Evolutionary conservation across 2,329 filamentous ascomycete genomes (phyloP).

Genomic region (Trichophyton rubrum): DNA sequence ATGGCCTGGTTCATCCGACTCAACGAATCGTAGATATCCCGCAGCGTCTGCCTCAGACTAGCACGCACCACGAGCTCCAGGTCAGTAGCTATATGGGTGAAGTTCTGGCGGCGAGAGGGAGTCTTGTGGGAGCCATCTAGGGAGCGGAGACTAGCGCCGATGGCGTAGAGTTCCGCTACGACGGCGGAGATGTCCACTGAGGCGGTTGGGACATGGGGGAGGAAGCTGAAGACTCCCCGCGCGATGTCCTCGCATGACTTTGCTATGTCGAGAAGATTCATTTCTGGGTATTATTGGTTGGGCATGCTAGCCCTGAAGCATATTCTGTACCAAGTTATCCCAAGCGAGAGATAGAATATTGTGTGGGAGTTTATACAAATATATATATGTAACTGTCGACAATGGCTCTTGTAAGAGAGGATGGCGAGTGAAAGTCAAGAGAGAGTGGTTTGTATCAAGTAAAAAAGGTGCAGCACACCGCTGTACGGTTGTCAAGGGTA

Average conservation of each 20-base stretch:
- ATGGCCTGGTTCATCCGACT: conserved; percentile 23
- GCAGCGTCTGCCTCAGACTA: conserved; percentile 41
- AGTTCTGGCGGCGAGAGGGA: conserved; percentile 27
- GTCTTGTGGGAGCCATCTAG: conserved; percentile 34
- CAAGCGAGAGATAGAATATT: no score
- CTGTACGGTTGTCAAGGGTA: no score
- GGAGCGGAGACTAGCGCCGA: conserved; percentile 39
- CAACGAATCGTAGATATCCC: conserved; percentile 38
- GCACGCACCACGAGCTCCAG: conserved; percentile 34
- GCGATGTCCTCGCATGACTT: conserved; percentile 42
- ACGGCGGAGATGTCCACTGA: conserved; percentile 41
- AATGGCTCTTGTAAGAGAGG: no score
- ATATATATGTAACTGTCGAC: no score
- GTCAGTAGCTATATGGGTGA: conserved; percentile 34
- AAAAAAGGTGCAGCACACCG: no score
- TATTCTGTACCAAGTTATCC: no score
- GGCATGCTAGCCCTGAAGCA: no score
- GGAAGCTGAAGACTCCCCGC: conserved; percentile 38
- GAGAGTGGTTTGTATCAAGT: no score
- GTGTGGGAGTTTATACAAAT: no score
- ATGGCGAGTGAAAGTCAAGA: no score
- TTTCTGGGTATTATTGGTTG: conserved; percentile 12
- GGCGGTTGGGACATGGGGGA: conserved; percentile 35
- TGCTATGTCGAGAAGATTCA: conserved; percentile 34
- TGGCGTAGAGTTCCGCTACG: conserved; percentile 43